phyloP scores from a whole-genome alignment of 2,329 filamentous ascomycete species.

The Phaeosphaeriaceae sp. region DNA sequence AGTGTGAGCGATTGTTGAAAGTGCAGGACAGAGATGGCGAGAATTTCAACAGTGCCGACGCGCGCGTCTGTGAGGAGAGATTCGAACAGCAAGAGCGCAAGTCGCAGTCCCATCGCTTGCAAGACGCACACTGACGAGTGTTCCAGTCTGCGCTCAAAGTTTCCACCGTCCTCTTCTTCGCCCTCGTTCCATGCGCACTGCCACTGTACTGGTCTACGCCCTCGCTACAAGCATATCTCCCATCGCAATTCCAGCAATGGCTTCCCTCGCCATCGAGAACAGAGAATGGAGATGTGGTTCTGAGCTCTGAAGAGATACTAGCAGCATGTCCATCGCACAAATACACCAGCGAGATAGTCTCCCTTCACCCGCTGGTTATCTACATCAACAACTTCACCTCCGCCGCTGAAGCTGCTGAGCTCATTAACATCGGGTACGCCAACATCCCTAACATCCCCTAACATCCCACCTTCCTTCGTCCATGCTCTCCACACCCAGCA shows the following conservation, averaged over 20 bases:
- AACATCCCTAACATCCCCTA: neutral
- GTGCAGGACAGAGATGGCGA: neutral
- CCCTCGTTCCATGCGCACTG: slow-evolving; percentile 14
- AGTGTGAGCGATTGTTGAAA: neutral
- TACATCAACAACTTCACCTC: slow-evolving; percentile 41
- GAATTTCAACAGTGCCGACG: neutral
- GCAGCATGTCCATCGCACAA: slow-evolving; percentile 23
- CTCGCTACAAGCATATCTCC: slow-evolving; percentile 5
- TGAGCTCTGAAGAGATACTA: slow-evolving; percentile 7
- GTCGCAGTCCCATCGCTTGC: neutral
- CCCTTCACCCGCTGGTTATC: slow-evolving; percentile 31
- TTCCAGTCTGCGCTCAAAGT: neutral
- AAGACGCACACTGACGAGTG: neutral
- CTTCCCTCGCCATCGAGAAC: neutral
- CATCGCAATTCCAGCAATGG: slow-evolving; percentile 11
- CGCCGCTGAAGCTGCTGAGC: slow-evolving; percentile 23
- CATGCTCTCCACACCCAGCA: no score
- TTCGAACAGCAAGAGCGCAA: neutral
- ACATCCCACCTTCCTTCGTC: no score
- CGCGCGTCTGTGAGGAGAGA: no score
- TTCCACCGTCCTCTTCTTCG: neutral
- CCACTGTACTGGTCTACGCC: slow-evolving; percentile 11
- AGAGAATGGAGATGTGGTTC: neutral
- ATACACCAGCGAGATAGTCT: slow-evolving; percentile 37
- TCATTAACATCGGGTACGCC: slow-evolving; percentile 26